Evolutionary conservation across 805 yeast species (phyloP).

Genomic region (Candida orba): DNA sequence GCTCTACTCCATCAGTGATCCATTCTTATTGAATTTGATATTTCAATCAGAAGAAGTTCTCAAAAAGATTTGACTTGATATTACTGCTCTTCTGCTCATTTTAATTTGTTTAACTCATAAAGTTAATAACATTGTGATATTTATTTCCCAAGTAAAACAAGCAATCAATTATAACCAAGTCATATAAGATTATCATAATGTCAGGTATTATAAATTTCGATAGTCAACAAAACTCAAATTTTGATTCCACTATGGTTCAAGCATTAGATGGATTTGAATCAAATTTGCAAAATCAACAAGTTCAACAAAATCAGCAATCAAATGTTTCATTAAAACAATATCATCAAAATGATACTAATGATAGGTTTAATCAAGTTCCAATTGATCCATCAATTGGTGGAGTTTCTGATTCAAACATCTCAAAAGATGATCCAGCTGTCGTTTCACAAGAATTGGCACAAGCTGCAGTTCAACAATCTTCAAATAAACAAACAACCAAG

Average conservation of each 20-base stretch:
- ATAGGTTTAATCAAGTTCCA: constrained; percentile 13
- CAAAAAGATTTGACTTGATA: no score
- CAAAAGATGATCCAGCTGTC: constrained; percentile 1
- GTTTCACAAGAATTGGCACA: constrained; percentile 14
- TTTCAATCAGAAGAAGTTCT: no score
- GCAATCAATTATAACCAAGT: neutral
- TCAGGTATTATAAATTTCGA: constrained; percentile 11
- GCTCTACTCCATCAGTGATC: neutral
- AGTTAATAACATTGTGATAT: no score
- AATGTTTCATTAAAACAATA: neutral
- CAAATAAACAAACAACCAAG: constrained; percentile 2
- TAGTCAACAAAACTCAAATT: constrained; percentile 5
- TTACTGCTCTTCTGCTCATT: no score
- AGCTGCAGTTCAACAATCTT: constrained; percentile 19
- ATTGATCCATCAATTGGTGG: constrained; percentile 21
- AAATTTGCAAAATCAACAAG: constrained; percentile 5
- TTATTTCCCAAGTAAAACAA: no score
- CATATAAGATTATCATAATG: neutral
- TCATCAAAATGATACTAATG: neutral
- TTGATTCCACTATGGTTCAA: constrained; percentile 13
- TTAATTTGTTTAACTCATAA: no score
- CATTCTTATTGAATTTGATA: neutral
- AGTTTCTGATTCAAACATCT: constrained; percentile 1
- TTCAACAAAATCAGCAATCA: constrained; percentile 11
- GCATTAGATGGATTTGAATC: constrained; percentile 12